Evolutionary conservation across 2,329 filamentous ascomycete genomes (phyloP).

Genomic region (Cladophialophora immunda): DNA sequence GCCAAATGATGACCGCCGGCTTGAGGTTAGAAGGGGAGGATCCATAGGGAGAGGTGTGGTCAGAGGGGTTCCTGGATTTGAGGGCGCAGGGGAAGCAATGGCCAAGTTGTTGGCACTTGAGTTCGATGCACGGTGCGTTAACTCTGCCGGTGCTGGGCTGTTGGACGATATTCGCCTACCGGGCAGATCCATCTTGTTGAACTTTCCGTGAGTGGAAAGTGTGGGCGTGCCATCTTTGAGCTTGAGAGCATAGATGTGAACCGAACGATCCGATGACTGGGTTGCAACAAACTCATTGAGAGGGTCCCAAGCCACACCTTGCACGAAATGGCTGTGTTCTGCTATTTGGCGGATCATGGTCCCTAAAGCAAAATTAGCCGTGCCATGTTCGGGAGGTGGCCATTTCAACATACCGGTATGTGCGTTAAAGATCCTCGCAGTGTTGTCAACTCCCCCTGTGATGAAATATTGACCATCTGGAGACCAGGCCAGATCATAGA

Average conservation of each 20-base stretch:
- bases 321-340: constrained; percentile 97
- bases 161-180: constrained; percentile 86
- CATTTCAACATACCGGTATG: constrained; percentile 72
- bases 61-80: constrained; percentile 91
- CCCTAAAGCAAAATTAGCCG: constrained; percentile 38
- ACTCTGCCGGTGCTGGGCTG: constrained; percentile 91
- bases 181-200: constrained; percentile 93
- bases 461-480: constrained; percentile 97
- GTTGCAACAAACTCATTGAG: constrained; percentile 98
- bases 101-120: constrained; percentile 57
- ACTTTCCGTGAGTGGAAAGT: constrained; percentile 77
- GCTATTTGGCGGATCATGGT: constrained; percentile 85
- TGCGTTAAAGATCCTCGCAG: constrained; percentile 95
- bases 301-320: constrained; percentile 98
- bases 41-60: constrained; percentile 94
- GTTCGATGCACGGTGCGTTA: constrained; percentile 67
- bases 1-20: constrained; percentile 90
- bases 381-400: neutral
- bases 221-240: constrained; percentile 97
- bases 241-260: constrained; percentile 95
- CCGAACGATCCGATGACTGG: constrained; percentile 95
- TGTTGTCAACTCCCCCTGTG: constrained; percentile 98
- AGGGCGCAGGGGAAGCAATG: constrained; percentile 84
- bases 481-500: constrained; percentile 98
- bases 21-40: constrained; percentile 83